Percentiles rank a stretch among this genome's conserved stretches.
phyloP scores from a whole-genome alignment of 257 asterid genomes.

The Misopates orontium region DNA sequence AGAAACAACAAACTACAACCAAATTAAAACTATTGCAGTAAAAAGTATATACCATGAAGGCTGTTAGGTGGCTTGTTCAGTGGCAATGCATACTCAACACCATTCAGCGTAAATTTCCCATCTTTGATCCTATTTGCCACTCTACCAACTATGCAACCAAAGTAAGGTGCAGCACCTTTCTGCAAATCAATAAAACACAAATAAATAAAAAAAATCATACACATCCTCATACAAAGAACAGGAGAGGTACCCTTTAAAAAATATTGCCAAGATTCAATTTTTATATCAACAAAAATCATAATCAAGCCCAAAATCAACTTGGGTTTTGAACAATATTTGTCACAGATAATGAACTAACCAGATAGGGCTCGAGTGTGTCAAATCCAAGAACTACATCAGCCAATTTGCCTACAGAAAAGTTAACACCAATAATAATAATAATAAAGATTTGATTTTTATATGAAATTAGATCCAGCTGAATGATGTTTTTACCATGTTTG shows the following conservation, averaged over 20 bases:
- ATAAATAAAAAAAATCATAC: neutral
- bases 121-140: constrained; percentile 96
- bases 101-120: constrained; percentile 78
- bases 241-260: too few species aligned
- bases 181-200: constrained; percentile 29
- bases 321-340: neutral
- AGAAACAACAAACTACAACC: neutral
- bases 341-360: constrained; percentile 42
- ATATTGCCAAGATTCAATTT: constrained; percentile 18
- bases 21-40: neutral
- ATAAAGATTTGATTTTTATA: neutral
- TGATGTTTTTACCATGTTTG: constrained; percentile 56
- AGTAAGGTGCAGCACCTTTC: constrained; percentile 90
- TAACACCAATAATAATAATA: neutral
- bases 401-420: constrained; percentile 63
- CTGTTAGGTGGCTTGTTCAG: constrained; percentile 90
- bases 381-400: constrained; percentile 97
- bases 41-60: constrained; percentile 69
- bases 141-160: constrained; percentile 98
- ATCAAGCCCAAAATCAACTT: neutral
- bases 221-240: neutral
- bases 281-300: constrained; percentile 6
- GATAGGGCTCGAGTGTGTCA: constrained; percentile 84
- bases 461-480: constrained; percentile 2
- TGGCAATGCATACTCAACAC: constrained; percentile 68